Percentiles rank a stretch among this genome's conserved stretches.
Conservation (phyloP, 1,139 yeast genomes). For the Blastobotrys persicus region DNA sequence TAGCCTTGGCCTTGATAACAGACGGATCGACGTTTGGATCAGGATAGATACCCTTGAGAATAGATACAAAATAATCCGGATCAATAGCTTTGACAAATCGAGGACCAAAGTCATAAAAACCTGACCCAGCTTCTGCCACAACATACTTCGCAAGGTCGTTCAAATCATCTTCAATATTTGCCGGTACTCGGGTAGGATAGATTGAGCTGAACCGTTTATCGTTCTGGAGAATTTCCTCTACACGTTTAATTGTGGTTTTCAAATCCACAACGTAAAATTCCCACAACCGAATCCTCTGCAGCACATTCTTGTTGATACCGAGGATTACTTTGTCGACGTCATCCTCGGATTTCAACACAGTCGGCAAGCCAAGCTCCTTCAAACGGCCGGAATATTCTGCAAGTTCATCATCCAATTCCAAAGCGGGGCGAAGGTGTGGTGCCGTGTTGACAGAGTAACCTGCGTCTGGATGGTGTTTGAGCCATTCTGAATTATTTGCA, state of each 20-base stretch:
- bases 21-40: conserved; percentile 33
- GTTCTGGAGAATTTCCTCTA: conserved; percentile 30
- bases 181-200: conserved; percentile 43
- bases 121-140: conserved; percentile 42
- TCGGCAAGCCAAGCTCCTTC: conserved; percentile 57
- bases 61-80: conserved; percentile 48
- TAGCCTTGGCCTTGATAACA: conserved; percentile 45
- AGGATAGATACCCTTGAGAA: conserved; percentile 41
- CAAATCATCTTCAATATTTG: conserved; percentile 40
- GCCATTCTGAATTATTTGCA: conserved; percentile 85
- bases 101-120: conserved; percentile 41
- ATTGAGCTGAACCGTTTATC: conserved; percentile 29
- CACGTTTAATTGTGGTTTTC: conserved; percentile 36
- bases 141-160: conserved; percentile 53
- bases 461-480: conserved; percentile 79
- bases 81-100: conserved; percentile 58
- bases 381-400: conserved; percentile 61
- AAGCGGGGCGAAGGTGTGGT: conserved; percentile 81
- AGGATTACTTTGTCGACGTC: conserved; percentile 63
- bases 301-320: conserved; percentile 65
- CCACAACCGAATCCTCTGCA: conserved; percentile 73
- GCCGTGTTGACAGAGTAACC: conserved; percentile 87
- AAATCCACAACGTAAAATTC: conserved; percentile 73
- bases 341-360: conserved; percentile 45
- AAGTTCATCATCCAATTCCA: conserved; percentile 72